A percentile compares a stretch with the other conserved stretches of the same genome.
Conservation (phyloP, 2,329 filamentous ascomycete species). For the Delphinella strobiligena region DNA sequence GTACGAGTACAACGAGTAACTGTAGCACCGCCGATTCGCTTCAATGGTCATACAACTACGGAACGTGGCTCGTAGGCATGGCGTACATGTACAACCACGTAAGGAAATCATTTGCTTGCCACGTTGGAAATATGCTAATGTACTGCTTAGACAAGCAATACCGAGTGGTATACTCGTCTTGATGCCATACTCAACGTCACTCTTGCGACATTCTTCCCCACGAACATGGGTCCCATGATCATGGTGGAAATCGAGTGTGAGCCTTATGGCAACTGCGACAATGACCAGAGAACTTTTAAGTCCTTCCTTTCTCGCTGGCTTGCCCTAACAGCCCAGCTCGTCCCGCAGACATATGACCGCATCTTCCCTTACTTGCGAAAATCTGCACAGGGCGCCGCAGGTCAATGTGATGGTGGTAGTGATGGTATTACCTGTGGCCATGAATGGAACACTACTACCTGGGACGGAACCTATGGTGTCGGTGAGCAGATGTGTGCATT, state of each 20-base stretch:
- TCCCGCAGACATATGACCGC: slow-evolving; percentile 21
- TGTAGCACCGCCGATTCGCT: slow-evolving; percentile 40
- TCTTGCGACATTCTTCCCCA: slow-evolving; percentile 38
- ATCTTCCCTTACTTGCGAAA: slow-evolving; percentile 37
- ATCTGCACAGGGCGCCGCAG: slow-evolving; percentile 42
- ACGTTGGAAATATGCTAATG: too few species aligned
- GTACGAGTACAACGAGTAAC: slow-evolving; percentile 37
- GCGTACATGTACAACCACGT: slow-evolving; percentile 51
- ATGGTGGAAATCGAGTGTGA: slow-evolving; percentile 61
- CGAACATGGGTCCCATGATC: slow-evolving; percentile 37
- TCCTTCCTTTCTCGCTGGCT: slow-evolving; percentile 48
- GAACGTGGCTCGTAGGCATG: slow-evolving; percentile 53
- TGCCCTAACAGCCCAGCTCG: slow-evolving; percentile 27
- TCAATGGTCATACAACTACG: slow-evolving; percentile 55
- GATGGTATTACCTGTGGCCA: slow-evolving; percentile 26
- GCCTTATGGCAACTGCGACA: slow-evolving; percentile 45
- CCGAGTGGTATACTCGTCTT: background rate
- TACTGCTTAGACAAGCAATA: too few species aligned
- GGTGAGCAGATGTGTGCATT: slow-evolving; percentile 44
- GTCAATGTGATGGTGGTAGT: slow-evolving; percentile 38
- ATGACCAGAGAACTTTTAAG: slow-evolving; percentile 64
- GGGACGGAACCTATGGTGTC: slow-evolving; percentile 35
- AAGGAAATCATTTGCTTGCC: slow-evolving; percentile 8
- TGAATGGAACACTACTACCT: slow-evolving; percentile 25
- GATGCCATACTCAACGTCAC: slow-evolving; percentile 8